Base-by-base conservation (phyloP, 768 basidiomycete species). In the Mrakia hoshinonis region DNA sequence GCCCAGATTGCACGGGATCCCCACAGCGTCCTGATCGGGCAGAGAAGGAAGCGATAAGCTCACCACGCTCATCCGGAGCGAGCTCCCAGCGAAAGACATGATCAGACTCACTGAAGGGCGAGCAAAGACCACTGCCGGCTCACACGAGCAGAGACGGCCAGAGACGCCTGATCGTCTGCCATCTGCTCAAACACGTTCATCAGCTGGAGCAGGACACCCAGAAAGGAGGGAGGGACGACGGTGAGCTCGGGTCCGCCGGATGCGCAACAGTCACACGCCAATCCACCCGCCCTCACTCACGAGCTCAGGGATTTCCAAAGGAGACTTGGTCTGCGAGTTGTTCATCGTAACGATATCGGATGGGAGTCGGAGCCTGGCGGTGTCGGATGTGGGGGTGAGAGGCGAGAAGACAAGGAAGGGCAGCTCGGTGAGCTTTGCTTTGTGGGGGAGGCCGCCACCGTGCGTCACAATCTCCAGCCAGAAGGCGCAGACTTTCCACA, bases 301-400 rank as follows among this genome's bases (percentile, higher is more conserved):
- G 26, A 65, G 63, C 63, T 65, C 63, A 5, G 63, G 63, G 46
- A 65, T 65, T 9, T 48, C 63, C 11, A 65, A 43, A n/a, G 63
- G 63, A 20, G 49, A 51, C 15, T 18, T 51, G 24, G 49, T 7
- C 49, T 36, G 60, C 6, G 43, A 15, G 43, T 43, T 43, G 15
- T 43, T 43, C 43, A 43, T 43, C n/a, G n/a, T n/a, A n/a, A n/a
- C n/a, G n/a, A n/a, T n/a, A n/a, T n/a, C n/a, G n/a, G n/a, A n/a
- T n/a, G n/a, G n/a, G n/a, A n/a, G n/a, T n/a, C n/a, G n/a, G n/a
- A n/a, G n/a, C n/a, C n/a, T n/a, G n/a, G n/a, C n/a, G n/a, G n/a
- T n/a, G n/a, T n/a, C n/a, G n/a, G n/a, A n/a, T n/a, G n/a, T n/a
- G n/a, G n/a, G n/a, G n/a, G n/a, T n/a, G n/a, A n/a, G n/a, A n/a